Base-by-base conservation (phyloP, 331 rosid species). In the Saraca asoca region DNA sequence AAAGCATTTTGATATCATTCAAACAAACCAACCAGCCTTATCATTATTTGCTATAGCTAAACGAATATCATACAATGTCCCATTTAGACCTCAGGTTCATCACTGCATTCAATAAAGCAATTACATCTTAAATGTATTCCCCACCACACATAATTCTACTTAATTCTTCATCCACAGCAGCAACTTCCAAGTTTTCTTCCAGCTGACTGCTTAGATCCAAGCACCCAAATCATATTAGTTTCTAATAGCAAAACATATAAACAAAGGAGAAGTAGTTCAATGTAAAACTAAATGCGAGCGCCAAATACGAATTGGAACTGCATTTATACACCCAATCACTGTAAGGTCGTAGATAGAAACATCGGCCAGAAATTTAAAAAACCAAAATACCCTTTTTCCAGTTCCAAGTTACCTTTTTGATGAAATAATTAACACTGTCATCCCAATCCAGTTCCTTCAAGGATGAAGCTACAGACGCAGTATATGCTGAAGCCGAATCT, bases 371-470 rank as follows among this genome's bases (percentile, higher is more conserved):
- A 49, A 48, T 15, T 5, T 20, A 12, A 39, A 55, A 0, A 62
- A 48, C 10, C 8, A 52, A 7, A 14, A 68, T 24, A 51, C 19
- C 59, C 2, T 7, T 9, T 13, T 44, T 29, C 13, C 62, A 45
- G 44, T 24, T 45, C 60, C 10, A 12, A 66, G 7, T 67, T 85
- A 90, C 99, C 99, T 90, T 86, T 54, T 79, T 84, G 37, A 90
- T 82, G 88, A 86, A 88, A 91, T 94, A 94, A 78, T 70, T 70
- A 73, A 94, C 45, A 52, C 79, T 83, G 55, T 88, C 97, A 67
- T 80, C 82, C 59, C 72, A 75, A 49, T 81, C 88, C 59, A 79
- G 74, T 41, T 77, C 84, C 69, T 66, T 75, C 58, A 33, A 42
- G 0, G 74, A 33, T 41, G 82, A 71, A 59, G 76, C 70, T 48